phyloP scores from a whole-genome alignment of 2,329 filamentous ascomycete genomes.

The Xylariales sp. region DNA sequence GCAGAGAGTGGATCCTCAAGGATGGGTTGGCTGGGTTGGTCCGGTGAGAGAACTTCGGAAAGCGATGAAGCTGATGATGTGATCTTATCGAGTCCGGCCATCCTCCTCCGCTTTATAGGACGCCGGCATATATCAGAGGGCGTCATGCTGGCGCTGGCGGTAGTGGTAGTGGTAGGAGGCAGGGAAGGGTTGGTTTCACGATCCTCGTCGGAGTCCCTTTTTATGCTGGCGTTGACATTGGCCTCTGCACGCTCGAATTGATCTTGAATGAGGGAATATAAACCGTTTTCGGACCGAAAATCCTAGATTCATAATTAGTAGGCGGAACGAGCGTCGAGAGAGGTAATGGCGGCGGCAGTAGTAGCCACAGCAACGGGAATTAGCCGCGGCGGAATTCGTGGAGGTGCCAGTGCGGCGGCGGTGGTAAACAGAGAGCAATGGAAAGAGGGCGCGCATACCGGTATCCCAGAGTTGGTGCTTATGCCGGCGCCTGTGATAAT shows the following conservation, averaged over 20 bases:
- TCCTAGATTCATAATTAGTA: conserved; percentile 59
- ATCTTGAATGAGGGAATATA: conserved; percentile 78
- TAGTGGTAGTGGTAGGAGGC: not conserved
- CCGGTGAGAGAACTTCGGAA: conserved; percentile 1
- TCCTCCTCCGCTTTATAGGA: conserved; percentile 45
- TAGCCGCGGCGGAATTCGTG: no score
- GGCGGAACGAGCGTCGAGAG: conserved; percentile 22
- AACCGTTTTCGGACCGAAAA: conserved; percentile 77
- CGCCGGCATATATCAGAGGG: conserved; percentile 47
- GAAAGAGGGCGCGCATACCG: conserved; percentile 59
- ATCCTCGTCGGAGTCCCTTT: conserved; percentile 45
- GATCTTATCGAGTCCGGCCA: conserved; percentile 34
- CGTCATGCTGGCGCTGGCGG: conserved; percentile 17
- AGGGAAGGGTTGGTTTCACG: conserved; percentile 18
- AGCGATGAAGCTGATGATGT: not conserved
- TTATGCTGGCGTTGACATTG: conserved; percentile 45
- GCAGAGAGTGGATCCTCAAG: not conserved
- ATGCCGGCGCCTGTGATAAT: conserved; percentile 79
- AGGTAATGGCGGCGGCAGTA: conserved; percentile 15
- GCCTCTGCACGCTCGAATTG: conserved; percentile 69
- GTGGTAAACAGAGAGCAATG: not conserved
- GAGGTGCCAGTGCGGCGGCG: no score
- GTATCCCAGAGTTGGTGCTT: conserved; percentile 80
- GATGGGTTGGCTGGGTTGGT: not conserved
- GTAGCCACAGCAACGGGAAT: no score